phyloP scores from a whole-genome alignment of 495 filamentous ascomycete species.

The Podospora didyma region DNA sequence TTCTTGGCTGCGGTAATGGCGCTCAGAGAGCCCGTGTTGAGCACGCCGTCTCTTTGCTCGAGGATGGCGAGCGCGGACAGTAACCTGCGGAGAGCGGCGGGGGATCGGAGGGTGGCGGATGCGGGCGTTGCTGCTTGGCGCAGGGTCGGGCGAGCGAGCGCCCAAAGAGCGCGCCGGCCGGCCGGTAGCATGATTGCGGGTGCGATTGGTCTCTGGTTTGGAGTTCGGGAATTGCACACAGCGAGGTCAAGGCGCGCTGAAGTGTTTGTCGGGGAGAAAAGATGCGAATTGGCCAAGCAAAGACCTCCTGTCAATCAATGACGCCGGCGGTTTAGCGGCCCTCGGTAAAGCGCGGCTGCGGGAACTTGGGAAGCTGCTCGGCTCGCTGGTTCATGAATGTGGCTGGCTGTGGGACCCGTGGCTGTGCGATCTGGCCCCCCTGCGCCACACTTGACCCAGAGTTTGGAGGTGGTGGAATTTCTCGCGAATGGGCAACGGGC shows the following conservation, averaged over 20 bases:
- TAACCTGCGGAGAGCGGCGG: constrained; percentile 58
- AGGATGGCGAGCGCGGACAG: constrained; percentile 87
- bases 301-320: no score
- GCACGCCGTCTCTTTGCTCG: constrained; percentile 87
- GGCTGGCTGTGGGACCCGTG: neutral
- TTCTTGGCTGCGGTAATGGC: constrained; percentile 84
- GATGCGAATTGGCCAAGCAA: no score
- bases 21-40: constrained; percentile 76
- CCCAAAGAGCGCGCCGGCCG: constrained; percentile 27
- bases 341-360: constrained; percentile 17
- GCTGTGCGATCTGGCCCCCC: neutral
- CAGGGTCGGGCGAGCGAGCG: constrained; percentile 24
- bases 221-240: neutral
- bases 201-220: constrained; percentile 11
- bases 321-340: constrained; percentile 20
- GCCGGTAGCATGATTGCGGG: constrained; percentile 19
- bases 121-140: constrained; percentile 20
- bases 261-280: no score
- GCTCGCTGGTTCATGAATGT: no score
- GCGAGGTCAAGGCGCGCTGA: neutral
- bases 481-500: no score
- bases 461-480: no score
- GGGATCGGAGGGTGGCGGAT: constrained; percentile 21
- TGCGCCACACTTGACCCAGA: neutral
- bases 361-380: no score